Conservation (phyloP, 345 rosid species). For the Syzygium oleosum region DNA sequence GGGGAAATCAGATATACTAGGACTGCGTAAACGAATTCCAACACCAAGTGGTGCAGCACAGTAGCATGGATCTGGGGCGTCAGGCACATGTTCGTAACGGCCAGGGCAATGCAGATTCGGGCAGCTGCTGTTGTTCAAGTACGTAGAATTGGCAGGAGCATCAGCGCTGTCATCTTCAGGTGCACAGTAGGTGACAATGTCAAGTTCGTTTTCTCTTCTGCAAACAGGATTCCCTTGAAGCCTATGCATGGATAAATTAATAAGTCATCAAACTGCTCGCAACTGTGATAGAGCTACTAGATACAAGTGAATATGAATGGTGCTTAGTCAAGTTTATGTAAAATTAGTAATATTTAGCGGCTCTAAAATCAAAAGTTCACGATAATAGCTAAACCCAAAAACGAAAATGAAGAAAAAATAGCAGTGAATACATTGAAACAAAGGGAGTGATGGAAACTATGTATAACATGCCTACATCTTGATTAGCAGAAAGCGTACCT, state of each 20-base stretch:
- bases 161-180: constrained; percentile 7
- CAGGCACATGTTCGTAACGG: constrained; percentile 20
- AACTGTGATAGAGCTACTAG: not conserved
- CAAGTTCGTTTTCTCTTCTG: constrained; percentile 17
- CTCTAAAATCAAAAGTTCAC: not conserved
- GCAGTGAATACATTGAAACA: not conserved
- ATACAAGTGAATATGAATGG: not conserved
- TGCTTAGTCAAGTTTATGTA: not conserved
- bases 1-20: constrained; percentile 34
- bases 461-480: not conserved
- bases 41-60: constrained; percentile 49
- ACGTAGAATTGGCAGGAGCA: constrained; percentile 13
- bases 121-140: constrained; percentile 14
- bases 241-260: constrained; percentile 17
- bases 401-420: not conserved
- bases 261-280: not conserved
- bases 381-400: not conserved
- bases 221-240: constrained; percentile 59
- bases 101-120: constrained; percentile 21
- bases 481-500: constrained; percentile 13
- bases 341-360: not conserved
- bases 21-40: constrained; percentile 37
- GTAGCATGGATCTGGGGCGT: constrained; percentile 30
- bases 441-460: not conserved
- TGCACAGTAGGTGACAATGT: constrained; percentile 31